These are phyloP conservation scores for Artemisia princeps DNA, from an alignment of 140 eudicot genomes.

Conservation along the genomic window DNA sequence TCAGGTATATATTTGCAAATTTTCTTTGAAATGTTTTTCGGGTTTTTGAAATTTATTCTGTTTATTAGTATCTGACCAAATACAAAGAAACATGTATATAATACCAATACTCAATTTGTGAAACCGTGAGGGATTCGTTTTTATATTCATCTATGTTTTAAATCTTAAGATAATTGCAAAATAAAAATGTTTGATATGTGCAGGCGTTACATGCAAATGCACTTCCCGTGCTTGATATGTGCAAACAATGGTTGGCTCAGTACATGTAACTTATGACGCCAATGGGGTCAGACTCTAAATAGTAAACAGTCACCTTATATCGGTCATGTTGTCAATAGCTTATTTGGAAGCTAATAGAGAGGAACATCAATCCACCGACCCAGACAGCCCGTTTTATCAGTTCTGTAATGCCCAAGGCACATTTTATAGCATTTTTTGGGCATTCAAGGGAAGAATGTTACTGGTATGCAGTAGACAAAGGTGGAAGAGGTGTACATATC, in stretches of 20 bases:
- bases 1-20: conserved; percentile 44
- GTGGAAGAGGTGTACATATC: conserved; percentile 31
- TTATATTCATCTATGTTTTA: no score
- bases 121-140: no score
- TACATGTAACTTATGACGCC: conserved; percentile 55
- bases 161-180: background rate
- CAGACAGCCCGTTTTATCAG: conserved; percentile 11
- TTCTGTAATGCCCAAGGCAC: conserved; percentile 29
- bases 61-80: no score
- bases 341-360: background rate
- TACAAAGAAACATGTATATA: no score
- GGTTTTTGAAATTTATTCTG: no score
- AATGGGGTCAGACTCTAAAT: background rate
- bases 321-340: conserved; percentile 4
- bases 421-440: conserved; percentile 33
- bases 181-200: conserved; percentile 9
- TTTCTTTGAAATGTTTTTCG: no score
- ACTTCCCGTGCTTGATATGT: conserved; percentile 92
- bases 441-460: conserved; percentile 24
- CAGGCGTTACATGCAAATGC: conserved; percentile 97
- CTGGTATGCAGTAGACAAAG: background rate
- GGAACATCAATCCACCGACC: background rate
- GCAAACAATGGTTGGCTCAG: conserved; percentile 98
- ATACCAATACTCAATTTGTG: no score
- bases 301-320: background rate